A percentile compares a stretch with the other conserved stretches of the same genome.
Conservation (phyloP, 2,329 filamentous ascomycete species). For the Ophiostoma montium region DNA sequence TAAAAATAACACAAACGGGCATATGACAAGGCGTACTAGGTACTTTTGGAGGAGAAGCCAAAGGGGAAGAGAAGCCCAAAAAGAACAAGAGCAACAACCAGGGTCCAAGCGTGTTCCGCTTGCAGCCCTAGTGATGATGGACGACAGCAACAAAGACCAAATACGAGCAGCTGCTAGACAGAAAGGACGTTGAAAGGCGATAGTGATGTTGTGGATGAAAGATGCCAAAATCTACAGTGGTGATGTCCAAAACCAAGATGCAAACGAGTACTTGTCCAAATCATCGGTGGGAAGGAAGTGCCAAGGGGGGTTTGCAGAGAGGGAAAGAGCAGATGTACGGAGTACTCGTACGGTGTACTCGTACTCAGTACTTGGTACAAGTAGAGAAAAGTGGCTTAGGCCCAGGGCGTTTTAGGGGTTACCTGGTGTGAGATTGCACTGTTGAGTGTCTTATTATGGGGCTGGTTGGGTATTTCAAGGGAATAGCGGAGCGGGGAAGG, state of each 20-base stretch:
- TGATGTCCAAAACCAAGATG: too few species aligned
- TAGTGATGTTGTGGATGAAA: too few species aligned
- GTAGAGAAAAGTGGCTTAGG: conserved; percentile 11
- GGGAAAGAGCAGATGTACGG: neutral
- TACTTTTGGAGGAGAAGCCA: neutral
- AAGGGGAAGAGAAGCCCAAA: neutral
- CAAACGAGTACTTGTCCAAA: too few species aligned
- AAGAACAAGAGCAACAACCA: neutral
- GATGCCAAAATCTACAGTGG: too few species aligned
- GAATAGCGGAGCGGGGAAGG: neutral
- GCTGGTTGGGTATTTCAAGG: neutral
- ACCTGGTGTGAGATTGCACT: neutral
- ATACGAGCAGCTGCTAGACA: too few species aligned
- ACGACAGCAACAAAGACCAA: neutral
- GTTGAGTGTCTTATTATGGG: neutral
- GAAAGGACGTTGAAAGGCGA: neutral
- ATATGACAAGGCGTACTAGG: neutral
- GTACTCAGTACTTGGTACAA: neutral
- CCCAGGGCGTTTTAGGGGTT: conserved; percentile 1
- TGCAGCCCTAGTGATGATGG: neutral
- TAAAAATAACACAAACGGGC: neutral
- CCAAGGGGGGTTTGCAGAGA: neutral
- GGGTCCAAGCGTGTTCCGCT: neutral
- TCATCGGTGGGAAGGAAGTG: too few species aligned
- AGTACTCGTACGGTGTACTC: too few species aligned